phyloP scores from a whole-genome alignment of 805 yeast genomes.

The Wickerhamiella bombiphila region DNA sequence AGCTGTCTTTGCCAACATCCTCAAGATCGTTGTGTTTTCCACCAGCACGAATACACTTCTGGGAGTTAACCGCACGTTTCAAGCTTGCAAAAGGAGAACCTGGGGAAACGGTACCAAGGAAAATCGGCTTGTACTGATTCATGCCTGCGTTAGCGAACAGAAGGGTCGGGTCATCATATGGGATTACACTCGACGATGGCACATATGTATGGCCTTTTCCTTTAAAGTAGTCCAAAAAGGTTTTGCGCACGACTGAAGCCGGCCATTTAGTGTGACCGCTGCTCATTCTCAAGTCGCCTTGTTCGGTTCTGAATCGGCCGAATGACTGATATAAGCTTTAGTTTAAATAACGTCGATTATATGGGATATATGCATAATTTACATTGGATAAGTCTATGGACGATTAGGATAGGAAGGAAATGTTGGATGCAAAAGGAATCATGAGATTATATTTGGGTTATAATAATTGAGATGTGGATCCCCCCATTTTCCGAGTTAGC shows the following conservation, averaged over 20 bases:
- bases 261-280: conserved; percentile 16
- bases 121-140: conserved; percentile 98
- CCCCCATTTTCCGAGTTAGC: too few species aligned
- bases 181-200: conserved; percentile 88
- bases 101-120: conserved; percentile 95
- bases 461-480: too few species aligned
- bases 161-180: conserved; percentile 95
- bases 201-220: conserved; percentile 60
- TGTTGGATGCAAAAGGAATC: too few species aligned
- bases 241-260: conserved; percentile 47
- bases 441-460: too few species aligned
- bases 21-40: conserved; percentile 95
- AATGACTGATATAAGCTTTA: too few species aligned
- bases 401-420: too few species aligned
- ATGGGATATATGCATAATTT: too few species aligned
- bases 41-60: conserved; percentile 98
- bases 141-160: conserved; percentile 97
- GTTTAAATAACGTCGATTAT: too few species aligned
- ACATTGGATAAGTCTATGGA: too few species aligned
- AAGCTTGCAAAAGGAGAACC: conserved; percentile 69
- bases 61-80: conserved; percentile 88
- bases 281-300: too few species aligned
- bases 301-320: too few species aligned
- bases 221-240: conserved; percentile 71
- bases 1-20: conserved; percentile 95